Evolutionary conservation across 2,329 filamentous ascomycete species (phyloP).

Genomic region (Bipolaris oryzae): DNA sequence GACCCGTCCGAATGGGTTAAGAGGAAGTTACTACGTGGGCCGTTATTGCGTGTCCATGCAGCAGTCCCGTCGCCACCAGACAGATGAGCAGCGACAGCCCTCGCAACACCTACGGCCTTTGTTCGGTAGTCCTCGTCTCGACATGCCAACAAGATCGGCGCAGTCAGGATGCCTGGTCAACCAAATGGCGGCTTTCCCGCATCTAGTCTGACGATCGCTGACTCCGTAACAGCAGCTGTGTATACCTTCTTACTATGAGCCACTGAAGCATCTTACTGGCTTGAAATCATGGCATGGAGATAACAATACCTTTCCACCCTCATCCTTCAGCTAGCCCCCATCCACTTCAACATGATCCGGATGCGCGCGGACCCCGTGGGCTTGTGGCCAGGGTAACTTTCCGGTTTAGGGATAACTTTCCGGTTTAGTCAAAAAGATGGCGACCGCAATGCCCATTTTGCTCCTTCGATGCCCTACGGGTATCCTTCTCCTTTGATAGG

Average conservation of each 20-base stretch:
- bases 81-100: conserved; percentile 53
- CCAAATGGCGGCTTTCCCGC: conserved; percentile 51
- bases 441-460: conserved; percentile 43
- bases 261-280: conserved; percentile 52
- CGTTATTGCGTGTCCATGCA: conserved; percentile 56
- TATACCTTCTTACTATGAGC: conserved; percentile 52
- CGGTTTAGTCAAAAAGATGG: conserved; percentile 48
- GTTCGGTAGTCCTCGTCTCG: conserved; percentile 48
- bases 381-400: conserved; percentile 32
- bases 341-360: conserved; percentile 41
- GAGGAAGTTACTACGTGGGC: conserved; percentile 54
- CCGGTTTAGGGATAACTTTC: conserved; percentile 37
- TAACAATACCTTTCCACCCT: conserved; percentile 40
- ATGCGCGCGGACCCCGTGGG: conserved; percentile 54
- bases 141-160: conserved; percentile 47
- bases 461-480: conserved; percentile 45
- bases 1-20: conserved; percentile 51
- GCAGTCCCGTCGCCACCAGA: conserved; percentile 16
- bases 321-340: neutral
- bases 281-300: conserved; percentile 48
- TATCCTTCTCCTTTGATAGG: conserved; percentile 53
- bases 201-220: conserved; percentile 55
- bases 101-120: conserved; percentile 53
- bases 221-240: conserved; percentile 50
- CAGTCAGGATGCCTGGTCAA: conserved; percentile 56